Conservation (phyloP, 768 basidiomycete genomes). For the Boletus edulis region DNA sequence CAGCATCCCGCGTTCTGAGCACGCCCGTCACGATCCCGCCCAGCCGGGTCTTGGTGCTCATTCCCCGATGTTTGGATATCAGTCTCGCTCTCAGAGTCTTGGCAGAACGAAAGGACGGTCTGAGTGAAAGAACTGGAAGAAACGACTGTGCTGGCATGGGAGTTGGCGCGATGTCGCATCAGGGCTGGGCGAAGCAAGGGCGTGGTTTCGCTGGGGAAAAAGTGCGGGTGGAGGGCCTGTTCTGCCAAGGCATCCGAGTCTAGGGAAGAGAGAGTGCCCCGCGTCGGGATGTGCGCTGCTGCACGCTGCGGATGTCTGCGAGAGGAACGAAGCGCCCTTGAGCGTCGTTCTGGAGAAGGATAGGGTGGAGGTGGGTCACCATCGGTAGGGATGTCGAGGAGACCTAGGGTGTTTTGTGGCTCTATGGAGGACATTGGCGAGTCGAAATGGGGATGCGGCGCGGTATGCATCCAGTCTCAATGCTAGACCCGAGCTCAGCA, state of each 20-base stretch:
- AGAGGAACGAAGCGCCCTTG: conserved; percentile 30
- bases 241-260: conserved; percentile 39
- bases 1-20: not conserved
- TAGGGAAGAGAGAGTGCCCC: conserved; percentile 29
- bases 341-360: conserved; percentile 48
- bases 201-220: conserved; percentile 40
- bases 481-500: too few relatives aligned
- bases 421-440: conserved; percentile 8
- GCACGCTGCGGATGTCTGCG: conserved; percentile 32
- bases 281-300: conserved; percentile 28
- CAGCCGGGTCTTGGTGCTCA: conserved; percentile 20
- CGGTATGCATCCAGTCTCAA: too few relatives aligned
- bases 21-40: not conserved
- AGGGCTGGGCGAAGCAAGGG: conserved; percentile 41
- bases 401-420: conserved; percentile 7
- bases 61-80: conserved; percentile 30
- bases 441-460: too few relatives aligned
- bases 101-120: conserved; percentile 68
- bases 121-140: conserved; percentile 57
- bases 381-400: conserved; percentile 12
- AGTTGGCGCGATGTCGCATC: conserved; percentile 52
- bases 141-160: conserved; percentile 50
- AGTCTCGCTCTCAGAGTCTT: conserved; percentile 44
- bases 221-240: conserved; percentile 23
- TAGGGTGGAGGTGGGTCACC: conserved; percentile 73